Evolutionary conservation across 202 grass and related monocot species (phyloP).

Genomic region (Miscanthus sacchariflorus): DNA sequence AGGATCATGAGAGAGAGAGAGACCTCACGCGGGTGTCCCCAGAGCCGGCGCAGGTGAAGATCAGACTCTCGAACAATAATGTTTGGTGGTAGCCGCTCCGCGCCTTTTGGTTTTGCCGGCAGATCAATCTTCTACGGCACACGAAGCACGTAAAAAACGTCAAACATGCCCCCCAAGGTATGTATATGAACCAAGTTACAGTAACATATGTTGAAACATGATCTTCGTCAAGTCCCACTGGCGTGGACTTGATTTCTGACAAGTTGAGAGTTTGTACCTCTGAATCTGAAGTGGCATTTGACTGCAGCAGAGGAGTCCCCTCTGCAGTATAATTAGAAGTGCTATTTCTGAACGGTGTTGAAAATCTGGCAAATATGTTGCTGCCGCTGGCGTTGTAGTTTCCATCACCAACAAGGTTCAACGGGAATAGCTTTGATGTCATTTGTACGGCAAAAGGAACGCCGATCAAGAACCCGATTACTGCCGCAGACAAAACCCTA

Average conservation of each 20-base stretch:
- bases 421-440: constrained; percentile 22
- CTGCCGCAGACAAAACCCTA: not conserved
- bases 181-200: too few relatives aligned
- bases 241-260: not conserved
- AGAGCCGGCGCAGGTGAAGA: constrained; percentile 58
- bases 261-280: not conserved
- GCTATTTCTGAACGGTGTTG: not conserved
- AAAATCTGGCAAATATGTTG: constrained; percentile 1
- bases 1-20: too few relatives aligned
- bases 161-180: too few relatives aligned
- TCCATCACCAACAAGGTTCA: not conserved
- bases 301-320: not conserved
- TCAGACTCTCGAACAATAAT: not conserved
- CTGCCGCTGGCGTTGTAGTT: not conserved
- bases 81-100: constrained; percentile 56
- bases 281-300: constrained; percentile 4
- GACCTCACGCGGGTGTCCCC: constrained; percentile 62
- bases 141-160: not conserved
- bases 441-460: constrained; percentile 36
- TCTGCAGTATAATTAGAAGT: not conserved
- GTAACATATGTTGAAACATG: not conserved
- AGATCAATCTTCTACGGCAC: not conserved
- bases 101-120: constrained; percentile 37
- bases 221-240: too few relatives aligned
- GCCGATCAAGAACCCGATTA: constrained; percentile 35